These are phyloP conservation scores for Cordyceps cateniannulata DNA, from an alignment of 2,329 filamentous ascomycete genomes.

Conservation along the genomic window DNA sequence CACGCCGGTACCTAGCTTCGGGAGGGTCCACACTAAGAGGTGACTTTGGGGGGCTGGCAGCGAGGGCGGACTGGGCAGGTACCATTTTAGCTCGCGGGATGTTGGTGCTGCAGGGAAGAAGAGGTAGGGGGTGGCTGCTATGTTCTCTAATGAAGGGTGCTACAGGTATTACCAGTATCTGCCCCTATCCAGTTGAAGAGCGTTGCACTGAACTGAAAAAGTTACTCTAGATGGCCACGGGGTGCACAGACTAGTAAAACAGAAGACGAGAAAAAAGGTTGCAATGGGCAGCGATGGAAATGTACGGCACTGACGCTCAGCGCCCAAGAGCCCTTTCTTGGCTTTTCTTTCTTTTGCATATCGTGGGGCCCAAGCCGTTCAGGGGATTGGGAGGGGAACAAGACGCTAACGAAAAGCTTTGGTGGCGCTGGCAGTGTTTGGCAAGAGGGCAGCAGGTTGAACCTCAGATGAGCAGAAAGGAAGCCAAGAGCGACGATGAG, in stretches of 20 bases:
- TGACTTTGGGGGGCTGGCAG: neutral
- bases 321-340: conserved; percentile 8
- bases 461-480: neutral
- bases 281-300: neutral
- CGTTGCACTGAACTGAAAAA: neutral
- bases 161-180: neutral
- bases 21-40: conserved; percentile 1
- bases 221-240: neutral
- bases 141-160: neutral
- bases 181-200: neutral
- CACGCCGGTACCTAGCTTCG: neutral
- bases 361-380: neutral
- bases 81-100: neutral
- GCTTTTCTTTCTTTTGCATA: neutral
- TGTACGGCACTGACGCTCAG: conserved; percentile 6
- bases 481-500: neutral
- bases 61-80: neutral
- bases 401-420: neutral
- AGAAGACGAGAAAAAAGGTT: neutral
- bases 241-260: neutral
- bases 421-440: neutral
- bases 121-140: neutral
- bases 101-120: neutral
- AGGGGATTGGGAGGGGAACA: neutral
- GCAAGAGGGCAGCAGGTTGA: neutral